Percentiles rank a stretch among this genome's conserved stretches.
Evolutionary conservation across 768 basidiomycete species (phyloP).

Genomic region (Plicaturopsis crispa): DNA sequence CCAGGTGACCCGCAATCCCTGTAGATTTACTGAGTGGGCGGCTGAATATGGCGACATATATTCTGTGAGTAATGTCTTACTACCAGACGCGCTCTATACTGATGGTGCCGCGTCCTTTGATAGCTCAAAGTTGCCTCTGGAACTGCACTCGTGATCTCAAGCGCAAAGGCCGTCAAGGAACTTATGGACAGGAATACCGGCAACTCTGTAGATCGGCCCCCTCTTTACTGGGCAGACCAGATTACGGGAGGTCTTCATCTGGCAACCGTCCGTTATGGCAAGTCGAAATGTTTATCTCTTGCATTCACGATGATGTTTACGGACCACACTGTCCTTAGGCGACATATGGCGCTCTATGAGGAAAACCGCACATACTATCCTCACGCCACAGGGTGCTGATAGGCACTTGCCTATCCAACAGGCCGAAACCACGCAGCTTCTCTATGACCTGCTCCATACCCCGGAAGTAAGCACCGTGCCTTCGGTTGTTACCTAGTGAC

Average conservation of each 20-base stretch:
- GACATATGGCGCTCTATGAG: slow-evolving; percentile 7
- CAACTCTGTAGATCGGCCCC: slow-evolving; percentile 16
- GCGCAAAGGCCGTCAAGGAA: slow-evolving; percentile 12
- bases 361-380: slow-evolving; percentile 2
- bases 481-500: slow-evolving; percentile 3
- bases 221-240: slow-evolving; percentile 14
- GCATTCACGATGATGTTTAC: no score
- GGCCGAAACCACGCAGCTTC: slow-evolving; percentile 9
- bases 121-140: slow-evolving; percentile 16
- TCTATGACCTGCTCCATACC: slow-evolving; percentile 10
- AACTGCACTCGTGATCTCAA: slow-evolving; percentile 17
- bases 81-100: not conserved
- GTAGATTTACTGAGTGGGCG: slow-evolving; percentile 23
- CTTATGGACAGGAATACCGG: slow-evolving; percentile 19
- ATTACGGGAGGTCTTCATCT: no score
- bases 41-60: slow-evolving; percentile 19
- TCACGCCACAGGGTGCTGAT: no score
- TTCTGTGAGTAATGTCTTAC: slow-evolving; percentile 9
- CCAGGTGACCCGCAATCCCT: not conserved
- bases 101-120: not conserved
- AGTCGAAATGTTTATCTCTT: not conserved
- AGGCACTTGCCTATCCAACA: no score
- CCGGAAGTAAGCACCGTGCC: slow-evolving; percentile 6
- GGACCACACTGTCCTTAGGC: not conserved
- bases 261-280: no score